These are phyloP conservation scores for Podospora comata DNA, from an alignment of 495 filamentous ascomycete species.

Conservation along the genomic window DNA sequence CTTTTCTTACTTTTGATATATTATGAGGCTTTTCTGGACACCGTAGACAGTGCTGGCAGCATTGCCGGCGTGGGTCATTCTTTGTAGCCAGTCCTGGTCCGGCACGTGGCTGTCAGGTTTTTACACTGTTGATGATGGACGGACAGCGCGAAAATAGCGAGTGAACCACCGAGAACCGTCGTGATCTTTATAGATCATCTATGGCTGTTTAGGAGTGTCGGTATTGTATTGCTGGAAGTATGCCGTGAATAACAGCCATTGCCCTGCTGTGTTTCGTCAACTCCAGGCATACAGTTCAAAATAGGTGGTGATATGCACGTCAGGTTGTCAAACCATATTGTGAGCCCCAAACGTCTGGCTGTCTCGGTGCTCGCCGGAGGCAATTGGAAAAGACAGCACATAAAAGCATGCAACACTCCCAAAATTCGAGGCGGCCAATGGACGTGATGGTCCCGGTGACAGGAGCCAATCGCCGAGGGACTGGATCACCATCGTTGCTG, in stretches of 20 bases:
- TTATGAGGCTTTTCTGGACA: neutral
- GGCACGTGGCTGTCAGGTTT: neutral
- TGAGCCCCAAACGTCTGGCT: neutral
- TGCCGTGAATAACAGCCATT: neutral
- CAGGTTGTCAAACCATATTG: neutral
- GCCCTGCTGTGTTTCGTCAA: neutral
- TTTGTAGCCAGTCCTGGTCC: neutral
- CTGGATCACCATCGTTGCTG: neutral
- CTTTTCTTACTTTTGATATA: neutral
- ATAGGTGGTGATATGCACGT: neutral
- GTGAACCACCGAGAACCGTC: neutral
- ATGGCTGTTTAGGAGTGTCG: neutral
- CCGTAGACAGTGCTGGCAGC: neutral
- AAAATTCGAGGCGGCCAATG: neutral
- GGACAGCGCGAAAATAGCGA: neutral
- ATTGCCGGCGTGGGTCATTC: neutral
- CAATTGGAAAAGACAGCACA: neutral
- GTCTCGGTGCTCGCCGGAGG: neutral
- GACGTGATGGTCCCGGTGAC: neutral
- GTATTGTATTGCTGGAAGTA: neutral
- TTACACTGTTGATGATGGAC: neutral
- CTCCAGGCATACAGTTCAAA: neutral
- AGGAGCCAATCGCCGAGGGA: neutral
- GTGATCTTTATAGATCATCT: neutral
- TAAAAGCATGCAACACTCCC: neutral